These are phyloP conservation scores for Calvatia gigantea DNA, from an alignment of 768 basidiomycete genomes.

Conservation along the genomic window DNA sequence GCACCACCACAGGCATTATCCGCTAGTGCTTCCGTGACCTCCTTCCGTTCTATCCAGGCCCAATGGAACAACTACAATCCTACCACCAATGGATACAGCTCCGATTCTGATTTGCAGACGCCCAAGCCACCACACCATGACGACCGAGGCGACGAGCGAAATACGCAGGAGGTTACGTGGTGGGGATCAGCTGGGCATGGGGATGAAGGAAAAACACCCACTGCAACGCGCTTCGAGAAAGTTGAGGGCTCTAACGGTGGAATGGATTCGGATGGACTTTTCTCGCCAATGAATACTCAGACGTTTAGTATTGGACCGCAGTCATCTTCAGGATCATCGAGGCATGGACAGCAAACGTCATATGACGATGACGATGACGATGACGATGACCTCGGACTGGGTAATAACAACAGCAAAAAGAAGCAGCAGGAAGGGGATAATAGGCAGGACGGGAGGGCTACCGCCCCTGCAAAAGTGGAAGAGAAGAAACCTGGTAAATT, in stretches of 20 bases:
- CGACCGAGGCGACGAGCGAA: slow-evolving; percentile 30
- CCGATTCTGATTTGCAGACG: slow-evolving; percentile 27
- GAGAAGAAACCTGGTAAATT: slow-evolving; percentile 25
- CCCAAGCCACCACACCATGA: slow-evolving; percentile 26
- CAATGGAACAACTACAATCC: slow-evolving; percentile 19
- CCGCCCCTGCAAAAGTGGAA: slow-evolving; percentile 17
- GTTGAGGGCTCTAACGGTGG: slow-evolving; percentile 41
- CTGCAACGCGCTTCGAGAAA: slow-evolving; percentile 60
- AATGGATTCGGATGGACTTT: slow-evolving; percentile 57
- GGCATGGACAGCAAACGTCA: slow-evolving; percentile 13
- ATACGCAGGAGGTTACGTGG: slow-evolving; percentile 47
- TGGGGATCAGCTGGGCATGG: slow-evolving; percentile 46
- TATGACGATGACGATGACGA: slow-evolving; percentile 34
- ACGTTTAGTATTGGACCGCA: slow-evolving; percentile 36
- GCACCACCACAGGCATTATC: slow-evolving; percentile 54
- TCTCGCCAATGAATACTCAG: slow-evolving; percentile 76
- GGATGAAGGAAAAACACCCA: slow-evolving; percentile 52
- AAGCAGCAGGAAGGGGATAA: slow-evolving; percentile 30
- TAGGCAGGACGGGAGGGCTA: slow-evolving; percentile 13
- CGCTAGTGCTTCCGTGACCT: slow-evolving; percentile 47
- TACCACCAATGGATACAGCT: slow-evolving; percentile 32
- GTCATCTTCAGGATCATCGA: slow-evolving; percentile 15
- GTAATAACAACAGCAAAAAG: slow-evolving; percentile 51
- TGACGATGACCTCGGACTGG: slow-evolving; percentile 88
- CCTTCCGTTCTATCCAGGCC: slow-evolving; percentile 37